Evolutionary conservation across 2,329 filamentous ascomycete genomes (phyloP).

Genomic region (Penicillium sclerotigenum): DNA sequence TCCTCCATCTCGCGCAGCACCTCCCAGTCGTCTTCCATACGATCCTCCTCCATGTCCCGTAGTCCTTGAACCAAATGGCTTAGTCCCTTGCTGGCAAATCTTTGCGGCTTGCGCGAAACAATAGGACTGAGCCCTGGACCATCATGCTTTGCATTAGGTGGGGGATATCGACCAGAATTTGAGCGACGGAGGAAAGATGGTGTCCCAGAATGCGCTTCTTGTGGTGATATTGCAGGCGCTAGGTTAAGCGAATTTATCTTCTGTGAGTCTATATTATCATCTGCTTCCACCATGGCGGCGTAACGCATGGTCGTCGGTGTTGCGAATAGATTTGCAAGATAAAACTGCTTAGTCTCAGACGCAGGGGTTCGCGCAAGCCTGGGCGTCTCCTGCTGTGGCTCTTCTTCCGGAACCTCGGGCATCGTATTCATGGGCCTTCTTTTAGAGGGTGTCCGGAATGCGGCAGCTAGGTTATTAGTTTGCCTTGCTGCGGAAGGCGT

Average conservation of each 20-base stretch:
- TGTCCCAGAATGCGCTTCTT: slow-evolving; percentile 32
- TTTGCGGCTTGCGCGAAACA: slow-evolving; percentile 34
- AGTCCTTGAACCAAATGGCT: slow-evolving; percentile 40
- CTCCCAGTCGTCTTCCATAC: slow-evolving; percentile 44
- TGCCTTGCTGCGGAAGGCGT: slow-evolving; percentile 33
- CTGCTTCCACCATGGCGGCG: slow-evolving; percentile 38
- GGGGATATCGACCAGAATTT: slow-evolving; percentile 31
- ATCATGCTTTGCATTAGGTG: slow-evolving; percentile 10
- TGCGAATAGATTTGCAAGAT: slow-evolving; percentile 46
- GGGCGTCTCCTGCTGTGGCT: slow-evolving; percentile 25
- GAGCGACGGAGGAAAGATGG: slow-evolving; percentile 41
- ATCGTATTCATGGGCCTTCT: slow-evolving; percentile 29
- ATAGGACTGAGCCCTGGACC: slow-evolving; percentile 36
- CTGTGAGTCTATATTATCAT: slow-evolving; percentile 20
- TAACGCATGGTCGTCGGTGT: slow-evolving; percentile 46
- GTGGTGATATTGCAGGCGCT: slow-evolving; percentile 4
- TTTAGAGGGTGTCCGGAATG: slow-evolving; percentile 40
- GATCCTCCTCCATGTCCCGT: slow-evolving; percentile 42
- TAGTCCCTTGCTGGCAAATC: slow-evolving; percentile 40
- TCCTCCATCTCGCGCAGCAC: slow-evolving; percentile 45
- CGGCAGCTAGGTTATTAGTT: slow-evolving; percentile 27
- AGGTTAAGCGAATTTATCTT: slow-evolving; percentile 7
- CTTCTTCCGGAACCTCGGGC: slow-evolving; percentile 29
- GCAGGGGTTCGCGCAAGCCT: slow-evolving; percentile 39
- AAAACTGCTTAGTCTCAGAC: slow-evolving; percentile 45